Evolutionary conservation across 2,329 filamentous ascomycete genomes (phyloP), one percentile per base, ranked within the genome.

Genomic region (Penicillium sclerotiorum): DNA sequence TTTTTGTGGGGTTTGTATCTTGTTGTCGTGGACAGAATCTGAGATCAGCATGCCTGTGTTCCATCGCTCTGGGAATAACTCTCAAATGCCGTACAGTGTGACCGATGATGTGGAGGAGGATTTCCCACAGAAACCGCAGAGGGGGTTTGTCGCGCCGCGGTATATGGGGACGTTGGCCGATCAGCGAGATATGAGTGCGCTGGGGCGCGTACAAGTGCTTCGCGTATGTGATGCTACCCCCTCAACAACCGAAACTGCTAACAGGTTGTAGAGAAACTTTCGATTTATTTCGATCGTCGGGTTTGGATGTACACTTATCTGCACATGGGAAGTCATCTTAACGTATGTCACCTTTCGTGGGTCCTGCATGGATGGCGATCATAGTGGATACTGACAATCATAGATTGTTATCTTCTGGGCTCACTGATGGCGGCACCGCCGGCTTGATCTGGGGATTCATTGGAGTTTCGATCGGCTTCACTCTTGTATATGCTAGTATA

Each of bases 271-370:
- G 74, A 63, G 74, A 56, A 75, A 75, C 46, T 77, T 77, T 61
- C 64, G 66, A 20, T 76, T 74, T 49, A 57, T 75, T 28, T 74
- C 74, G 0, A 75, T 77, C 47, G 58, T 77, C 13, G 74, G 73
- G 11, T 77, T 77, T 52, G 70, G 66, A 13, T 73, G 70, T 39
- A 75, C 72, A 9, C 53, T 74, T 41, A 70, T 75, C 28, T 66
- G 67, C 32, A 76, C 73, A 36, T 77, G 73, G 73, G 72, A 75
- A 57, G 67, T 68, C 25, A 63, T 73, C 20, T 64, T 76, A 22
- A 71, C 70, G 68, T 74, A 53, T 62, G 33, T 9, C 17, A 22
- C 36, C 40, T 30, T 39, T 32, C 39, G 33, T 52, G 41, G 43
- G 22, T 27, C 15, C 35, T 22, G 20, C 38, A 35, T 3, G 6